Base-by-base conservation (phyloP, 2,329 filamentous ascomycete genomes). In the Epicoccum nigrum region DNA sequence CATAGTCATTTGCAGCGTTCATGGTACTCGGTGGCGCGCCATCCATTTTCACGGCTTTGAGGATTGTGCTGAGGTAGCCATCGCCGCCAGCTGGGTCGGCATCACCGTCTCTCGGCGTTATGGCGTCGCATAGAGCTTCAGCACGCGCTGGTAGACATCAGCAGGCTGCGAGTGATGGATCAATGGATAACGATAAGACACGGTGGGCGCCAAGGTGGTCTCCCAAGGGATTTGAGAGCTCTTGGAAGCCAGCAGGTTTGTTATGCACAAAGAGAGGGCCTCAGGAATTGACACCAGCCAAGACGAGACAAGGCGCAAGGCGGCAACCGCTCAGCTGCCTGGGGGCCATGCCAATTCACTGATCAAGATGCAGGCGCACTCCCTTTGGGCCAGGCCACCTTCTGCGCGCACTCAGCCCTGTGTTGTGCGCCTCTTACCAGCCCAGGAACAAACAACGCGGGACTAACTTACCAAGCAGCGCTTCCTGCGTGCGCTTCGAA, bases 31-130 rank as follows among this genome's bases (percentile, higher is more conserved):
- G 50, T 15, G 50, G 44, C 30, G 82, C 73, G 31, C 77, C 74
- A 77, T 76, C 77, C 46, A 82, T 74, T 32, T 77, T 74, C 77
- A 79, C 77, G 8, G 81, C 78, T 32, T 80, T 79, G 6, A 77
- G 76, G 60, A 85, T 75, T 42, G 85, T 79, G 33, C 80, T 81
- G 53, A 83, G 77, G 62, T 83, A 63, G 44, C 63, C 63, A 27
- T 60, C 49, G 19, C 63, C 63, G 35, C 56, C 63, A 48, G 58
- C 60, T 12, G 60, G 62, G 20, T 63, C 62, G 19, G 45, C 28
- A 20, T 55, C 57, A 23, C 57, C 84, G 28, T 79, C 78, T 59
- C 80, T 78, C 16, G 83, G 50, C 19, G 50, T 67, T 9, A 78
- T 66, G 15, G 69, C 68, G 38, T 70, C 65, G 56, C 72, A 74